These are phyloP conservation scores for Seminavis robusta DNA, from an alignment of 108 stramenopile genomes.

Conservation along the genomic window DNA sequence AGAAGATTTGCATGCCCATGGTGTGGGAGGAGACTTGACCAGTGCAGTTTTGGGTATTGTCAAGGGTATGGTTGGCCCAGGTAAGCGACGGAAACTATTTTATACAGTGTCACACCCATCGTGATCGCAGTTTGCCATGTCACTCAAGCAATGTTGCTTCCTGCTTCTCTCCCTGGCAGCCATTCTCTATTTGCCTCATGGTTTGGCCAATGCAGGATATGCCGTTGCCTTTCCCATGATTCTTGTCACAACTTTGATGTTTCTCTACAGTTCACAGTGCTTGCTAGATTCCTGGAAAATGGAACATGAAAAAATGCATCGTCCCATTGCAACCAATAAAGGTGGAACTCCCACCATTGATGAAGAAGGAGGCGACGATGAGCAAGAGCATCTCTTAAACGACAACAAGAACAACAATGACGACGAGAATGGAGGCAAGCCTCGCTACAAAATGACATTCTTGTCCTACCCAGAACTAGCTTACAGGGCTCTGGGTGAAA, in stretches of 20 bases:
- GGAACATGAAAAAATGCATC: slow-evolving; percentile 18
- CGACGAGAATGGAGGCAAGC: not conserved
- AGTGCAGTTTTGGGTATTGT: slow-evolving; percentile 55
- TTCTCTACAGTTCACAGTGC: slow-evolving; percentile 34
- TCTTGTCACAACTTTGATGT: slow-evolving; percentile 33
- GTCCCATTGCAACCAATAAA: not conserved
- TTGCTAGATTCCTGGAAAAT: slow-evolving; percentile 51
- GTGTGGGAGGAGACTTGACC: slow-evolving; percentile 38
- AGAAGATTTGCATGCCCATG: slow-evolving; percentile 28
- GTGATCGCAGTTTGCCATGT: too few relatives aligned
- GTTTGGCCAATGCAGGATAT: slow-evolving; percentile 52
- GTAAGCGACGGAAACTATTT: too few relatives aligned
- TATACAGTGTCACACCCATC: too few relatives aligned
- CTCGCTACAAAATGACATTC: slow-evolving; percentile 3
- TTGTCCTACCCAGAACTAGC: slow-evolving; percentile 66
- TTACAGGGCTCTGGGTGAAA: slow-evolving; percentile 41
- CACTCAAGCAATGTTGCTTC: too few relatives aligned
- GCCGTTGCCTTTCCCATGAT: slow-evolving; percentile 44
- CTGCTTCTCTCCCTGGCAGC: too few relatives aligned
- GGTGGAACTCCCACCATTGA: too few relatives aligned
- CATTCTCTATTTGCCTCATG: slow-evolving; percentile 62
- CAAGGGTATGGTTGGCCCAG: slow-evolving; percentile 67
- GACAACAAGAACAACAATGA: not conserved
- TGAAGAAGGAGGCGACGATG: not conserved
- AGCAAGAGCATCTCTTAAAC: too few relatives aligned